Evolutionary conservation across 345 rosid species (phyloP), one percentile per base, ranked within the genome.

Genomic region (Clausena lansium): DNA sequence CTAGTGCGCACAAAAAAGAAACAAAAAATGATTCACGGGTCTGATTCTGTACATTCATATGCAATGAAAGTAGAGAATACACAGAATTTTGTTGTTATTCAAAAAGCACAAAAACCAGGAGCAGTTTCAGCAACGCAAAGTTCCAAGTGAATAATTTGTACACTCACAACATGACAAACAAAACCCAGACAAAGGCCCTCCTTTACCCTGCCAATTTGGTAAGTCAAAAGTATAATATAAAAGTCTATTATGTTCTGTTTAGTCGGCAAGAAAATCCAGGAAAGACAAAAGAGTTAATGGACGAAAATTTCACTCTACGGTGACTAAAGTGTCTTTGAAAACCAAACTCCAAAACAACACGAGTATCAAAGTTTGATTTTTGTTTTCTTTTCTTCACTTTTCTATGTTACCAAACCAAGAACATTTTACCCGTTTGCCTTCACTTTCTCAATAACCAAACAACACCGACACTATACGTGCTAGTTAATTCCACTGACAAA

Each of bases 41-140:
- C 68, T 85, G 71, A 62, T 81, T 80, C 84, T 86, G 81, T 81
- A 86, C 83, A 84, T 81, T 80, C 57, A 76, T 77, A 77, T 35
- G 76, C 76, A 71, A 71, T 36, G 70, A 74, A 77, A 71, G 38
- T 74, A 73, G 25, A 55, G 14, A n/a, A 32, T 32, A 52, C 27
- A 36, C 65, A 72, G 67, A 77, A 60, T 2, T 67, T 59, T 72
- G 47, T 77, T 67, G 73, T 24, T 47, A 22, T 32, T 20, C 66
- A 13, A 4, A 22, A 45, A 15, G 71, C 47, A 66, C 63, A 52
- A 17, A 66, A 35, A n/a, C 69, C 52, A 52, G 64, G 24, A 22
- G 63, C 54, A 61, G 59, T 67, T 60, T 73, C 76, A n/a, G 61
- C 71, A 24, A 62, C 5, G 4, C 27, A 30, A 67, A 75, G 28